A percentile compares a stretch with the other conserved stretches of the same genome.
Conservation (phyloP, 352 stramenopile genomes). For the Phytophthora cactorum region DNA sequence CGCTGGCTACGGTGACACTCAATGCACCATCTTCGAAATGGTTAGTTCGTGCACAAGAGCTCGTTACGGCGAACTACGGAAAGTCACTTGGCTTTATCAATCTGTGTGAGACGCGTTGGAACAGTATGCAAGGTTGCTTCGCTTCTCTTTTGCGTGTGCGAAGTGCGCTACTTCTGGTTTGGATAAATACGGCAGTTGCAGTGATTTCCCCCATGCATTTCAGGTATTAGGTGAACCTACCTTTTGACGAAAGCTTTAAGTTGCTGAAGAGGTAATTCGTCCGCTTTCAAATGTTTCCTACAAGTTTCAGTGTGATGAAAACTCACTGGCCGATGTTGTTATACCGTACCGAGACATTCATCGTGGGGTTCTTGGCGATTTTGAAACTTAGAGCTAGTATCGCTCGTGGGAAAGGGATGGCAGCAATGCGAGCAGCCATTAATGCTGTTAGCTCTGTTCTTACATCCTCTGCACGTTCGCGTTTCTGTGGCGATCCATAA, state of each 20-base stretch:
- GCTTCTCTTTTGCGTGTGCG: too few relatives aligned
- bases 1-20: neutral
- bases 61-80: too few relatives aligned
- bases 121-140: too few relatives aligned
- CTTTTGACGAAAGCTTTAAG: too few relatives aligned
- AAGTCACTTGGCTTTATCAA: too few relatives aligned
- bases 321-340: neutral
- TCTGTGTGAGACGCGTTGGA: too few relatives aligned
- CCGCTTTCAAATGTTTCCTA: too few relatives aligned
- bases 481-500: constrained; percentile 9
- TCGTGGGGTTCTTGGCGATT: neutral
- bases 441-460: constrained; percentile 8
- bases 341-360: neutral
- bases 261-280: too few relatives aligned
- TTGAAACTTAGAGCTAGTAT: neutral
- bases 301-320: neutral
- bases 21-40: neutral
- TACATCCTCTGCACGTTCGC: constrained; percentile 3
- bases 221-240: too few relatives aligned
- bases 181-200: neutral
- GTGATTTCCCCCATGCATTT: neutral
- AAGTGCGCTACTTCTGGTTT: neutral
- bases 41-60: too few relatives aligned
- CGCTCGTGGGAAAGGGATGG: constrained; percentile 5
- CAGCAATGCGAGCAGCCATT: constrained; percentile 9